A percentile compares a stretch with the other conserved stretches of the same genome.
These are phyloP conservation scores for Saccharomycopsis capsularis DNA, from an alignment of 805 yeast genomes.

Conservation along the genomic window DNA sequence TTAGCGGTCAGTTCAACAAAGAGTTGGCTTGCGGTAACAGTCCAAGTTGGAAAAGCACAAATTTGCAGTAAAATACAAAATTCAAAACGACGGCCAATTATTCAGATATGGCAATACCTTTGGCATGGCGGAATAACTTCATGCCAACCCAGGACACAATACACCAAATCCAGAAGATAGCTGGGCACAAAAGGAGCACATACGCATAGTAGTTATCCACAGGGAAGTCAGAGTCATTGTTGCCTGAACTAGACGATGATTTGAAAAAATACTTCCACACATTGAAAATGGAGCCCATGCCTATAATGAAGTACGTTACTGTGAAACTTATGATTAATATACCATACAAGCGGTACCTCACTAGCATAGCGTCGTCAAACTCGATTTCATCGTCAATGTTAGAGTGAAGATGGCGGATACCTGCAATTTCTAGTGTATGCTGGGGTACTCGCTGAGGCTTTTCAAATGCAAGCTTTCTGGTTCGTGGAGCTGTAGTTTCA, in stretches of 20 bases:
- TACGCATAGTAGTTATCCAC: conserved; percentile 32
- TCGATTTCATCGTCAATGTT: background rate
- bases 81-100: background rate
- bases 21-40: no score
- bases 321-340: conserved; percentile 5
- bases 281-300: conserved; percentile 16
- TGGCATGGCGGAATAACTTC: conserved; percentile 70
- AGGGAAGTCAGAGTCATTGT: conserved; percentile 29
- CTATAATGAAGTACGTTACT: conserved; percentile 6
- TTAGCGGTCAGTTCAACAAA: no score
- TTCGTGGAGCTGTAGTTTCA: background rate
- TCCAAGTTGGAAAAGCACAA: conserved; percentile 1
- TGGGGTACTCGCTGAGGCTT: no score
- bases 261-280: conserved; percentile 6
- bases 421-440: background rate
- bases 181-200: conserved; percentile 27
- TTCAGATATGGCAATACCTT: conserved; percentile 39
- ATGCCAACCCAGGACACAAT: conserved; percentile 68
- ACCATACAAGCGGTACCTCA: conserved; percentile 9
- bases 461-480: background rate
- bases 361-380: background rate
- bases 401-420: background rate
- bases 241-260: background rate
- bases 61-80: background rate
- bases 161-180: conserved; percentile 57